Percentiles rank a stretch among this genome's conserved stretches.
phyloP scores from a whole-genome alignment of 2,329 filamentous ascomycete genomes.

The Fusarium sp. region DNA sequence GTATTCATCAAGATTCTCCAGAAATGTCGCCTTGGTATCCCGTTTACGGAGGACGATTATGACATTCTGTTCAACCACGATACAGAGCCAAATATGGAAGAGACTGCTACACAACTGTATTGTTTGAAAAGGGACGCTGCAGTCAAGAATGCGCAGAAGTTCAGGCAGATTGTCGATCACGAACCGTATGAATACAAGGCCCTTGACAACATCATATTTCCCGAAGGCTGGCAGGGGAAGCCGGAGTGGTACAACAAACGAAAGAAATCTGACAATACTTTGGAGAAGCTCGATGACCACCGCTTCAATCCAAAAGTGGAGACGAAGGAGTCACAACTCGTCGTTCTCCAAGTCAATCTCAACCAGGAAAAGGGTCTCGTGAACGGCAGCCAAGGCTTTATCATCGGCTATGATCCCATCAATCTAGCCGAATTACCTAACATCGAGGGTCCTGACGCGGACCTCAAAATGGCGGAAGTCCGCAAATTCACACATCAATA shows the following conservation, averaged over 20 bases:
- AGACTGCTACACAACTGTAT: constrained; percentile 33
- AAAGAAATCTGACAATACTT: neutral
- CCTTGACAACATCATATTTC: no score
- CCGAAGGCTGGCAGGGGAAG: no score
- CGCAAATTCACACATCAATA: neutral
- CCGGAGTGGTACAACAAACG: no score
- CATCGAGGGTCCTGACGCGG: neutral
- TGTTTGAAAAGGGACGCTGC: neutral
- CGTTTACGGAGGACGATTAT: constrained; percentile 53
- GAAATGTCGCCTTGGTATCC: constrained; percentile 62
- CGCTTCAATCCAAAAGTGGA: constrained; percentile 18
- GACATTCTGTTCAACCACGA: constrained; percentile 59
- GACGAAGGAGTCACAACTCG: constrained; percentile 35
- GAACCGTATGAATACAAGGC: no score
- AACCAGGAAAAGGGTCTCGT: constrained; percentile 10
- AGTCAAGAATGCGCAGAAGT: neutral
- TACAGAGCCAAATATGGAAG: constrained; percentile 41
- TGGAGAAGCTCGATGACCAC: constrained; percentile 4
- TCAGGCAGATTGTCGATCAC: neutral
- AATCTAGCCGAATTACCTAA: neutral
- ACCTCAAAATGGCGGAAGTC: neutral
- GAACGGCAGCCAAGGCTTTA: constrained; percentile 46
- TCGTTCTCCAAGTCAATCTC: constrained; percentile 45
- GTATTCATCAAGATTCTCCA: constrained; percentile 67
- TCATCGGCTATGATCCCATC: constrained; percentile 37